A percentile compares a stretch with the other conserved stretches of the same genome.
Conservation (phyloP, 2,329 filamentous ascomycete genomes). For the Talaromyces rugulosus region DNA sequence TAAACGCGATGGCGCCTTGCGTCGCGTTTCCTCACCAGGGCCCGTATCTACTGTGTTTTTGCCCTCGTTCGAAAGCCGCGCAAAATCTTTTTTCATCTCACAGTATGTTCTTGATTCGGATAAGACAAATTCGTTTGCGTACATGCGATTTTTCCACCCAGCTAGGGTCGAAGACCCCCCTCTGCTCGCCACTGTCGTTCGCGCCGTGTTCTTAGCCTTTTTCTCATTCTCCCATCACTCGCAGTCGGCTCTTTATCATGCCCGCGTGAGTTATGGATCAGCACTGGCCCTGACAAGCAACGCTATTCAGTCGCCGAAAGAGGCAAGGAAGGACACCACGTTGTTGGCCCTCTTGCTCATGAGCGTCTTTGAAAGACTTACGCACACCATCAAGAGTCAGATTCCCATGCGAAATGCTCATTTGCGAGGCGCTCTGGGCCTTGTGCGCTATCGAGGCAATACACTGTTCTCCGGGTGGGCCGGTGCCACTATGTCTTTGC, state of each 20-base stretch:
- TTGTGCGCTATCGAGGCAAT: not conserved
- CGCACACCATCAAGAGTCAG: not conserved
- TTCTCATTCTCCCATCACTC: constrained; percentile 11
- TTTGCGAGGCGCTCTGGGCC: constrained; percentile 10
- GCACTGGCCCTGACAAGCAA: constrained; percentile 7
- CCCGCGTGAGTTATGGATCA: constrained; percentile 9
- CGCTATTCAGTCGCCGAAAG: constrained; percentile 6
- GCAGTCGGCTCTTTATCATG: constrained; percentile 5
- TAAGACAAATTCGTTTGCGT: constrained; percentile 6
- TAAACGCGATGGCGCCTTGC: not conserved
- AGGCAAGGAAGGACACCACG: constrained; percentile 5
- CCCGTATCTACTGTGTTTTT: constrained; percentile 3
- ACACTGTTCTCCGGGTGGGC: constrained; percentile 1
- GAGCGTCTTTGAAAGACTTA: constrained; percentile 4
- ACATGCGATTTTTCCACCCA: constrained; percentile 10
- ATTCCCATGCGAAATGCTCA: constrained; percentile 4
- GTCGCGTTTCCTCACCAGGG: not conserved
- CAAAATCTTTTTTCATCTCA: constrained; percentile 7
- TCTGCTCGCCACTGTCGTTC: constrained; percentile 2
- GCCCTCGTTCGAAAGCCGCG: constrained; percentile 4
- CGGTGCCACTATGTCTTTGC: constrained; percentile 3
- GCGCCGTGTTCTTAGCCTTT: constrained; percentile 7
- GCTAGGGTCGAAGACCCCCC: not conserved
- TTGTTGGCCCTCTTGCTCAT: constrained; percentile 9
- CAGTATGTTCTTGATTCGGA: constrained; percentile 8